Conservation (phyloP, 2,329 filamentous ascomycete species). For the Hortaea sp. region DNA sequence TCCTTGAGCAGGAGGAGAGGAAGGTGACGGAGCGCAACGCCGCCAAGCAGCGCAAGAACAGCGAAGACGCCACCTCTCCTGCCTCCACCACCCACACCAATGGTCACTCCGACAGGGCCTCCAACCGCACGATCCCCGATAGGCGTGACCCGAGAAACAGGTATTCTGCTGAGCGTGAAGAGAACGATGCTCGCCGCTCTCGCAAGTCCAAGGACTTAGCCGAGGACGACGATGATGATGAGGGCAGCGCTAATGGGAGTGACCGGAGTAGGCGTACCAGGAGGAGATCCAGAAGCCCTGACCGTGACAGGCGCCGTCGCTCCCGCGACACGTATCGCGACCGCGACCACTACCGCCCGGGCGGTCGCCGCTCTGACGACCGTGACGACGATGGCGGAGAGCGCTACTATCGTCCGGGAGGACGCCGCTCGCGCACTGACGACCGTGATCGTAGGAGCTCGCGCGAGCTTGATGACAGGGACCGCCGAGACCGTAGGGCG, state of each 20-base stretch:
- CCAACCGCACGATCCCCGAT: constrained; percentile 12
- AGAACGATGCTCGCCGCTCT: constrained; percentile 24
- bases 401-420: constrained; percentile 20
- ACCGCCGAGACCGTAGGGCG: constrained; percentile 28
- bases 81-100: constrained; percentile 3
- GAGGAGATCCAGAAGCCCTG: constrained; percentile 12
- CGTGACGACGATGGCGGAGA: constrained; percentile 10
- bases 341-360: constrained; percentile 30
- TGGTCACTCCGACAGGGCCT: constrained; percentile 1
- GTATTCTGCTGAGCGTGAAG: constrained; percentile 25
- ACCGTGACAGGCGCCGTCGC: neutral
- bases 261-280: constrained; percentile 18
- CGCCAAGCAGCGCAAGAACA: constrained; percentile 4
- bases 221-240: constrained; percentile 21
- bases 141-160: neutral
- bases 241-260: constrained; percentile 29
- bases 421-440: constrained; percentile 40
- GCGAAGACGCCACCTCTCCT: constrained; percentile 2
- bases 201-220: constrained; percentile 21
- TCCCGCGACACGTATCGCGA: constrained; percentile 8
- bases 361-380: neutral
- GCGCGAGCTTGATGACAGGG: neutral
- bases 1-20: constrained; percentile 21
- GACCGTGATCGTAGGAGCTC: constrained; percentile 40
- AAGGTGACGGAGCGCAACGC: constrained; percentile 12